phyloP scores from a whole-genome alignment of 495 filamentous ascomycete species.

The Neurospora sp. region DNA sequence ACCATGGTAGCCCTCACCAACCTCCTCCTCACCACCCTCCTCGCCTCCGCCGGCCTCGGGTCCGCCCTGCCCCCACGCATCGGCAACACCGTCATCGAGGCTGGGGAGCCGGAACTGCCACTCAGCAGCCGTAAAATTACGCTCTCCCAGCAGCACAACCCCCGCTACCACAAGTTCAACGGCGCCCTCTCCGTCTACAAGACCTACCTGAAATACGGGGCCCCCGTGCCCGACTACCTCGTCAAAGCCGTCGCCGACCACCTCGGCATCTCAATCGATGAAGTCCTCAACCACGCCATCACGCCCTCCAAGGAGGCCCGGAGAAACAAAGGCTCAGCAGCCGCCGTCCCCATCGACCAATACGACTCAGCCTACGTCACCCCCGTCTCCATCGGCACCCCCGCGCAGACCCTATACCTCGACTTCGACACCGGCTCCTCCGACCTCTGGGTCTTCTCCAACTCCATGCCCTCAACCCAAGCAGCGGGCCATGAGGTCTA shows the following conservation, averaged over 20 bases:
- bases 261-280: background rate
- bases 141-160: conserved; percentile 44
- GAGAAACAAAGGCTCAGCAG: conserved; percentile 36
- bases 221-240: conserved; percentile 27
- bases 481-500: conserved; percentile 50
- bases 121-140: conserved; percentile 23
- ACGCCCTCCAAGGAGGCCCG: conserved; percentile 1
- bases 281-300: conserved; percentile 13
- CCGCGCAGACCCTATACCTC: conserved; percentile 50
- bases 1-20: conserved; percentile 11
- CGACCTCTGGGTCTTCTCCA: conserved; percentile 53
- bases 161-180: conserved; percentile 30
- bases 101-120: background rate
- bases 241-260: conserved; percentile 21
- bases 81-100: conserved; percentile 13
- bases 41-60: conserved; percentile 13
- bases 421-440: conserved; percentile 72
- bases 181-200: conserved; percentile 46
- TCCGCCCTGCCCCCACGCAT: conserved; percentile 23
- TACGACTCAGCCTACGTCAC: conserved; percentile 58
- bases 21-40: conserved; percentile 11
- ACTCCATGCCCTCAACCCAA: conserved; percentile 14
- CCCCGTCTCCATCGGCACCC: conserved; percentile 55
- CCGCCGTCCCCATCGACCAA: conserved; percentile 45
- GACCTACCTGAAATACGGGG: conserved; percentile 53